Evolutionary conservation across 2,329 filamentous ascomycete genomes (phyloP).

Genomic region (Colletotrichum navitas): DNA sequence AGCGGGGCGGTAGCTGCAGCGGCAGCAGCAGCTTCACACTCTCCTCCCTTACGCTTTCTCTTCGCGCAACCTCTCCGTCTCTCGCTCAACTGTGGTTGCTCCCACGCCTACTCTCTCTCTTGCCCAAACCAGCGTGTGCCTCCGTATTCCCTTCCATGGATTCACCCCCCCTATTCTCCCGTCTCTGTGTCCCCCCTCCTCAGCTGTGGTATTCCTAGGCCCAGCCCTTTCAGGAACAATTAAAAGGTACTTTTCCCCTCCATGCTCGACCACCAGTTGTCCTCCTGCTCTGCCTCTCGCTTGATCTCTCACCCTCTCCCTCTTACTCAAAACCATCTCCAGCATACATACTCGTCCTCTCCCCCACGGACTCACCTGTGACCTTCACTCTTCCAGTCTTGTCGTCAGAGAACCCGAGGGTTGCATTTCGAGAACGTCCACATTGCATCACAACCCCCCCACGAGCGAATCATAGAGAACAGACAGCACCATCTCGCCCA

Average conservation of each 20-base stretch:
- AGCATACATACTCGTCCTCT: not conserved
- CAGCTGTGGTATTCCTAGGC: conserved; percentile 25
- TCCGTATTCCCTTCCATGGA: conserved; percentile 10
- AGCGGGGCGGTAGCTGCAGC: not conserved
- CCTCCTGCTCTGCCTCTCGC: not conserved
- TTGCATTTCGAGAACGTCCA: not conserved
- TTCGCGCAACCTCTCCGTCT: conserved; percentile 2
- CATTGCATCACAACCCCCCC: not conserved
- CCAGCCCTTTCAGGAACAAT: conserved; percentile 34
- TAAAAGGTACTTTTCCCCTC: conserved; percentile 38
- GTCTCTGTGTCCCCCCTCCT: conserved; percentile 1
- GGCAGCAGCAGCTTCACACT: conserved; percentile 9
- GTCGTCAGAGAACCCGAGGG: not conserved
- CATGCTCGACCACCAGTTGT: not conserved
- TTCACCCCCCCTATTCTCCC: conserved; percentile 8
- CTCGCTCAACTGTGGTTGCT: not conserved
- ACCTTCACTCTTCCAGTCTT: not conserved
- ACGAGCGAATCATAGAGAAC: not conserved
- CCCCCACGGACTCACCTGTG: not conserved
- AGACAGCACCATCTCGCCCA: not conserved
- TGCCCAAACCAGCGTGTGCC: conserved; percentile 1
- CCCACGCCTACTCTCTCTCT: not conserved
- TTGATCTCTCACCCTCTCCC: not conserved
- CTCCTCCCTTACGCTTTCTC: conserved; percentile 1
- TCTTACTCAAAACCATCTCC: not conserved